Evolutionary conservation across 495 filamentous ascomycete species (phyloP), one percentile per base, ranked within the genome.

Genomic region (Penicillium odoratum): DNA sequence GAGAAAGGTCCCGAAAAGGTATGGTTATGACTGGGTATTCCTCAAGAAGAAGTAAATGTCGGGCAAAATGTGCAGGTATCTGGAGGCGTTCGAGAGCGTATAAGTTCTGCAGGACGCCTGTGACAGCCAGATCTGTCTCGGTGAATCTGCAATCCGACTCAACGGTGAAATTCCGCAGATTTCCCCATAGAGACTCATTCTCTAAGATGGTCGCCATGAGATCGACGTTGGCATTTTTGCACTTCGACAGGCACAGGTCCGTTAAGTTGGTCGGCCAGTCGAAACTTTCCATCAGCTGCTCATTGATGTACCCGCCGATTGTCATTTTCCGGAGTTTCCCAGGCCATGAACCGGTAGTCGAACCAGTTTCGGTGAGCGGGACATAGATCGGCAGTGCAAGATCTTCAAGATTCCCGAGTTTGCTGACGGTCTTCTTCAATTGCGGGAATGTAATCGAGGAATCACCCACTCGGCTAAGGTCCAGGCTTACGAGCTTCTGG

Each of bases 391-490:
- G 87, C 44, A 89, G 78, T 36, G 77, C 75, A 5, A 91, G 71
- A 7, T 7, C 4, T 66, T 73, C 28, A 67, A 60, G 13, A 89
- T 76, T 29, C 78, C 61, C 8, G 60, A 90, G 74, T 16, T 74
- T 65, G 31, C 74, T 69, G 25, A 87, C 60, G 3, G 85, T 74
- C 48, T 78, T 76, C 58, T 85, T 81, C 10, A 90, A 72, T 18
- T 71, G 62, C 30, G 72, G 61, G 51, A 85, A 78, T 5, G 68
- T 66, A 18, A 89, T 75, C 0, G 75, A 69, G 34, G 34, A 29
- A 21, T 85, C 83, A 7, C 70, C 72, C 18, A 89, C 78, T 25
- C 88, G 78, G 13, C 77, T 79, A 33, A 91, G 74, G 60, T 91
- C 82, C 28, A 91, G 74, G 42, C 70, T 42, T 5, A 67, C 68